Evolutionary conservation across 2,329 filamentous ascomycete species (phyloP).

Genomic region (Trichoderma semiorbis): DNA sequence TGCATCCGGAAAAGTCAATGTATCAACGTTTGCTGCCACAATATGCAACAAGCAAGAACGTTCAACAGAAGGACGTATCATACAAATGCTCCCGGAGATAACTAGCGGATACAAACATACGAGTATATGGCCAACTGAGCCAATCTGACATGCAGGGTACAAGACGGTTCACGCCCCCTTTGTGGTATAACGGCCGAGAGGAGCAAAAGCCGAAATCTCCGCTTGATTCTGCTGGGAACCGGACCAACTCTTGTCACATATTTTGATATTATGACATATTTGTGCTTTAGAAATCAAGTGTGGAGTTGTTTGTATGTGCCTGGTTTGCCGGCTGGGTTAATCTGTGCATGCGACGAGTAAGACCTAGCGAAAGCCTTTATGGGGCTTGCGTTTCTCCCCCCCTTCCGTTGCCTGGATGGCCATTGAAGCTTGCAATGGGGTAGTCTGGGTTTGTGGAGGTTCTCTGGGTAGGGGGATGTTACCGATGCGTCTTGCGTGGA

Average conservation of each 20-base stretch:
- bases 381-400: neutral
- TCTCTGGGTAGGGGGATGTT: neutral
- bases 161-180: neutral
- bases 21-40: neutral
- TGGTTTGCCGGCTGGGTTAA: neutral
- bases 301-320: neutral
- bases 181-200: neutral
- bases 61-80: neutral
- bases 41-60: neutral
- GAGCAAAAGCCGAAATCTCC: neutral
- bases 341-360: neutral
- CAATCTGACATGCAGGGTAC: neutral
- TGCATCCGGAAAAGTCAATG: neutral
- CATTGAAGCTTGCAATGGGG: neutral
- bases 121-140: neutral
- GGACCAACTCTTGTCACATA: neutral
- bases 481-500: neutral
- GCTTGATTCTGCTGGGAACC: neutral
- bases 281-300: neutral
- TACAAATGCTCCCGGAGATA: neutral
- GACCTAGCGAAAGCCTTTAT: neutral
- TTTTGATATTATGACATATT: neutral
- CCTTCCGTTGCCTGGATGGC: neutral
- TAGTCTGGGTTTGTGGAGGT: neutral
- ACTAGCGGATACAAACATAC: neutral